These are phyloP conservation scores for Stagonosporopsis rhizophila DNA, from an alignment of 2,329 filamentous ascomycete species.

Conservation along the genomic window DNA sequence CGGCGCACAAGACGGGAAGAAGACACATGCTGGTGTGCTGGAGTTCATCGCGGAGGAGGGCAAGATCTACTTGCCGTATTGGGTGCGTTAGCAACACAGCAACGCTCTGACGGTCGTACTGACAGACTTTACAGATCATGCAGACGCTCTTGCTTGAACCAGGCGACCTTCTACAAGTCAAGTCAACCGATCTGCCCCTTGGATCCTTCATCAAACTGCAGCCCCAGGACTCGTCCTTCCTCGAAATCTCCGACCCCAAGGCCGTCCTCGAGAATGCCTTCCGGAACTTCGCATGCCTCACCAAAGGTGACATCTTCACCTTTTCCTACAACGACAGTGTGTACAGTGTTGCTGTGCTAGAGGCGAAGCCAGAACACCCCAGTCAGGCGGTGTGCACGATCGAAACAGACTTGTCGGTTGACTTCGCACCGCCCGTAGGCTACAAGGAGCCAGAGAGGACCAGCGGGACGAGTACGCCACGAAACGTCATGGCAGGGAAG, in stretches of 20 bases:
- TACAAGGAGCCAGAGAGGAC: slow-evolving; percentile 84
- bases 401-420: slow-evolving; percentile 94
- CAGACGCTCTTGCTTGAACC: slow-evolving; percentile 86
- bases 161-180: slow-evolving; percentile 92
- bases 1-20: slow-evolving; percentile 82
- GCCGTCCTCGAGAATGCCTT: slow-evolving; percentile 97
- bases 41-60: slow-evolving; percentile 99
- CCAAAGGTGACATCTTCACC: slow-evolving; percentile 92
- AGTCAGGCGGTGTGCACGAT: slow-evolving; percentile 89
- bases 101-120: slow-evolving; percentile 11
- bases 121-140: slow-evolving; percentile 75
- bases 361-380: slow-evolving; percentile 86
- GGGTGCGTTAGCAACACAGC: slow-evolving; percentile 63
- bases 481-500: slow-evolving; percentile 68
- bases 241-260: slow-evolving; percentile 96
- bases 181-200: slow-evolving; percentile 89
- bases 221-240: slow-evolving; percentile 89
- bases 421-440: slow-evolving; percentile 92
- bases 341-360: slow-evolving; percentile 91
- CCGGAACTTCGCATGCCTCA: slow-evolving; percentile 92
- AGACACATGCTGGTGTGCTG: slow-evolving; percentile 91
- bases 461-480: slow-evolving; percentile 87
- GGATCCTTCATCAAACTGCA: slow-evolving; percentile 96
- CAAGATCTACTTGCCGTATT: slow-evolving; percentile 93
- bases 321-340: slow-evolving; percentile 96